Conservation (phyloP, 73 alveolate species). For the Paramecium sonneborni region DNA sequence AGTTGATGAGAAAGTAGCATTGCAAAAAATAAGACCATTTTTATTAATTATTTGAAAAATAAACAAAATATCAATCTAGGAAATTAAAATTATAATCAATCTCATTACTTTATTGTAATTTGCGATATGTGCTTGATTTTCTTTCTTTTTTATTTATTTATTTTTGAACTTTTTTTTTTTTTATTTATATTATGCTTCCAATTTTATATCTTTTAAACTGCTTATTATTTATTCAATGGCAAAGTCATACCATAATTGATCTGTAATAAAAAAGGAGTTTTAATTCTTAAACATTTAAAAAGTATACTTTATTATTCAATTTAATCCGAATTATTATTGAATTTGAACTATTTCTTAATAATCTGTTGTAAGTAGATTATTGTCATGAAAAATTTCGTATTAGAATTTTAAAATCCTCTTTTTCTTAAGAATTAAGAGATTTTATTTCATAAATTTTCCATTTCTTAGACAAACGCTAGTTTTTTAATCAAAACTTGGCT, state of each 20-base stretch:
- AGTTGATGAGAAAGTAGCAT: constrained; percentile 61
- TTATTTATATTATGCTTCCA: no score
- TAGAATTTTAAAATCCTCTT: background rate
- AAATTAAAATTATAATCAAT: constrained; percentile 9
- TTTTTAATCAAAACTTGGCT: constrained; percentile 29
- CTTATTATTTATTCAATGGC: constrained; percentile 29
- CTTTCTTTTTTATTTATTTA: background rate
- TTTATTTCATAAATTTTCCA: constrained; percentile 50
- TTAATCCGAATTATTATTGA: background rate
- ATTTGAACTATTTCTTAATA: background rate
- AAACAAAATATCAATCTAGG: constrained; percentile 23
- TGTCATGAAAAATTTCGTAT: background rate
- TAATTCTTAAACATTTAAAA: constrained; percentile 49
- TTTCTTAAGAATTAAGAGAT: background rate
- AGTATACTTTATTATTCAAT: background rate
- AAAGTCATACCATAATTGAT: constrained; percentile 14
- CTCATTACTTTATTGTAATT: background rate
- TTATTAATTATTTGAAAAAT: constrained; percentile 59
- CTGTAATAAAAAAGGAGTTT: constrained; percentile 18
- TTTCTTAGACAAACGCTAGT: constrained; percentile 25
- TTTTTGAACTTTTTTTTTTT: no score
- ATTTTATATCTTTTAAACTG: no score
- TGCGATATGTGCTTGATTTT: background rate
- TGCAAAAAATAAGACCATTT: constrained; percentile 68
- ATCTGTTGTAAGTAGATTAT: background rate